Conservation (phyloP, 768 basidiomycete genomes). For the Mycena epipterygia region DNA sequence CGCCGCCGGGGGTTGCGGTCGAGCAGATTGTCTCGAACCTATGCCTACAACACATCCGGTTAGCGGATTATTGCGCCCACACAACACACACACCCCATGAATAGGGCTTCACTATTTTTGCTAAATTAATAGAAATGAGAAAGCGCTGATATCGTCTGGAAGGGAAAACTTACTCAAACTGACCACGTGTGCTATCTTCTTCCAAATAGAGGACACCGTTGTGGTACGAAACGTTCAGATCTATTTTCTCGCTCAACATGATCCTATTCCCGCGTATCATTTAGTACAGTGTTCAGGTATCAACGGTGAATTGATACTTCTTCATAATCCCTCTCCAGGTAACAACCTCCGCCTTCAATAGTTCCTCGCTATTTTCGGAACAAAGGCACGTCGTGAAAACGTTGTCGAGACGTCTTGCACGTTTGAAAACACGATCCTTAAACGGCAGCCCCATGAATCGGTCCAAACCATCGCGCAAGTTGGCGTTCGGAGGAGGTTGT, state of each 20-base stretch:
- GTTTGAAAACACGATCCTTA: constrained; percentile 3
- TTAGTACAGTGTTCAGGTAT: neutral
- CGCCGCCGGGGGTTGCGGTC: neutral
- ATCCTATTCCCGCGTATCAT: neutral
- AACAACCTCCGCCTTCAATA: constrained; percentile 18
- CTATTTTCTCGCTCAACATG: constrained; percentile 1
- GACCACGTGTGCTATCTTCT: neutral
- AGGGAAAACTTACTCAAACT: constrained; percentile 2
- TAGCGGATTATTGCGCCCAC: too few relatives aligned
- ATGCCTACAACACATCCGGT: neutral
- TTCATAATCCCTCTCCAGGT: constrained; percentile 26
- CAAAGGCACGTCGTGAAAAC: constrained; percentile 14
- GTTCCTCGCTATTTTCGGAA: constrained; percentile 9
- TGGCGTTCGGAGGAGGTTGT: neutral
- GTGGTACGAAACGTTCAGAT: constrained; percentile 26
- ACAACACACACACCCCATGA: constrained; percentile 17
- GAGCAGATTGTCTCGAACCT: constrained; percentile 25
- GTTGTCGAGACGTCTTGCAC: constrained; percentile 19
- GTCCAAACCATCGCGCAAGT: constrained; percentile 5
- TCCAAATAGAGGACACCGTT: constrained; percentile 27
- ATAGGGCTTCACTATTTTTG: neutral
- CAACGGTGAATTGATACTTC: neutral
- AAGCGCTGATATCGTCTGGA: neutral
- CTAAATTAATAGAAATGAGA: neutral
- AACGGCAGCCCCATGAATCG: constrained; percentile 1